A percentile compares a stretch with the other conserved stretches of the same genome.
phyloP scores from a whole-genome alignment of 768 basidiomycete genomes.

The Inosperma sp. region DNA sequence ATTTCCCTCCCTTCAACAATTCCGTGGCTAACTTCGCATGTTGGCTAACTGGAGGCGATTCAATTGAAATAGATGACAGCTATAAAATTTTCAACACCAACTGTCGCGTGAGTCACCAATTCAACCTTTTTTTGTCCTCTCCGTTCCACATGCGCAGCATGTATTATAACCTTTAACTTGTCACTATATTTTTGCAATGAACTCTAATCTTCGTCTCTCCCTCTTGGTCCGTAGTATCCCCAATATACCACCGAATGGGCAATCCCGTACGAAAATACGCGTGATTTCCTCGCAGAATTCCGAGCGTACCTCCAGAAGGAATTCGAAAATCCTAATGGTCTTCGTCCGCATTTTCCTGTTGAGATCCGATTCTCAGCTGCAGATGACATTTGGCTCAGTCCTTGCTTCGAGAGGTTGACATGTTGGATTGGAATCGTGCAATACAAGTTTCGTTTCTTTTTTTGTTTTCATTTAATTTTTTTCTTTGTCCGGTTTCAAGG shows the following conservation, averaged over 20 bases:
- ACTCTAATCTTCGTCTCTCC: constrained; percentile 11
- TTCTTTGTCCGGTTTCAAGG: too few relatives aligned
- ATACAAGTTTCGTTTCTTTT: constrained; percentile 65
- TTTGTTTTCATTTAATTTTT: background rate
- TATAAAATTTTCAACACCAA: constrained; percentile 89
- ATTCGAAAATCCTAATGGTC: constrained; percentile 59
- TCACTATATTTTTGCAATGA: too few relatives aligned
- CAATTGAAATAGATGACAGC: constrained; percentile 70
- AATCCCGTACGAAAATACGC: constrained; percentile 66
- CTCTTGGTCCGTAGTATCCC: constrained; percentile 63
- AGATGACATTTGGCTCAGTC: constrained; percentile 95
- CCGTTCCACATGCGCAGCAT: too few relatives aligned
- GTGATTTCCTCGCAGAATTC: constrained; percentile 66
- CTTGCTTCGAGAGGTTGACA: constrained; percentile 70
- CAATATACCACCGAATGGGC: constrained; percentile 98
- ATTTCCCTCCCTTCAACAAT: constrained; percentile 55
- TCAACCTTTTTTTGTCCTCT: background rate
- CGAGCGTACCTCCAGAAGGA: constrained; percentile 68
- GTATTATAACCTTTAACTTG: too few relatives aligned
- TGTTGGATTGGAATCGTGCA: constrained; percentile 99
- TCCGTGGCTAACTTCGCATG: constrained; percentile 59
- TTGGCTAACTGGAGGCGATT: constrained; percentile 58
- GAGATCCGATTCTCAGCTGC: constrained; percentile 85
- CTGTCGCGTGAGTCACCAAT: constrained; percentile 63
- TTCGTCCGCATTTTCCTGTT: constrained; percentile 87